Evolutionary conservation across 768 basidiomycete genomes (phyloP), one percentile per base, ranked within the genome.

Genomic region (Amanita exitialis): DNA sequence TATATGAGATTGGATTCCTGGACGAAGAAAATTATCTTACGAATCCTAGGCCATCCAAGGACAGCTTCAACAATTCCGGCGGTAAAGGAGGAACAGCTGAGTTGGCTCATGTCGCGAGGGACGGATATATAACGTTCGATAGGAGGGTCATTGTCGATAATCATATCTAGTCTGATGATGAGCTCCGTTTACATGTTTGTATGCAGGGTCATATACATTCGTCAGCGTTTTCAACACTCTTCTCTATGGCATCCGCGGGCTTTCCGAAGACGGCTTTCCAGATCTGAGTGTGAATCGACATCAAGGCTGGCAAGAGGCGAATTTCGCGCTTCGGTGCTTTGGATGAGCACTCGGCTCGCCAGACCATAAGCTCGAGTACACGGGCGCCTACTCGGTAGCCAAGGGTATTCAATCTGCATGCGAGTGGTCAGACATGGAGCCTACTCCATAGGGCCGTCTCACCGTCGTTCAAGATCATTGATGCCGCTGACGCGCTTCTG

Each of bases 31-130:
- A 39, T 15, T 16, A n/a, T 80, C 91, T 61, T 62, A 96, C 94
- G 59, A 98, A 92, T 53, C 91, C 90, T 21, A 95, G 73, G 1
- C 92, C 93, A 63, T 97, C 94, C 56, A 97, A 73, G n/a, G 13
- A 95, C 90, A 9, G 94, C 96, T 68, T 99, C 96, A 10, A 99
- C 95, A 44, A 99, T 83, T 1, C 96, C 96, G 9, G 96, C 96
- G 0, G 92, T 91, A 62, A 95, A 88, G 2, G 96, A 97, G n/a
- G 92, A 96, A 62, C 93, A 97, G 59, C 88, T 94, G 35, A 99
- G 75, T 60, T 88, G 83, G 60, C 83, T 89, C 80, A 99, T 83
- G 62, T 99, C 96, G 58, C 81, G 82, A 18, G 96, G 96, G 12
- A 98, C 88, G 27, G 92, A 91, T 54, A 99, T 90, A 57, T 90